Evolutionary conservation across 331 rosid genomes (phyloP).

Genomic region (Malus hybrid): DNA sequence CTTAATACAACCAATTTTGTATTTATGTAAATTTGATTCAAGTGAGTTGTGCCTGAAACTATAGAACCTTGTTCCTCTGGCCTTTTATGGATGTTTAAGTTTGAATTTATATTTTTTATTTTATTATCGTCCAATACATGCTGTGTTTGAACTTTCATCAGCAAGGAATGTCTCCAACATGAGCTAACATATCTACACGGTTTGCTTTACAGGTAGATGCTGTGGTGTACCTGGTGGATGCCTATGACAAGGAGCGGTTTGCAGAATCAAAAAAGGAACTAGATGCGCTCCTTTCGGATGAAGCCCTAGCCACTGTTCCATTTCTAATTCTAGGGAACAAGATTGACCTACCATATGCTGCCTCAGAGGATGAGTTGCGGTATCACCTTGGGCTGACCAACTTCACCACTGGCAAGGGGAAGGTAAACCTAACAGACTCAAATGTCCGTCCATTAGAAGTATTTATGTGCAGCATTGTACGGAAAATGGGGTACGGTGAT

Average conservation of each 20-base stretch:
- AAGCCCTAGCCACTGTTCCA: conserved; percentile 32
- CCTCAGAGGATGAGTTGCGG: conserved; percentile 38
- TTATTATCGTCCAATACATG: not conserved
- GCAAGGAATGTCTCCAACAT: not conserved
- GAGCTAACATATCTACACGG: not conserved
- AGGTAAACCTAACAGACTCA: conserved; percentile 30
- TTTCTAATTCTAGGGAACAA: conserved; percentile 40
- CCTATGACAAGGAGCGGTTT: conserved; percentile 36
- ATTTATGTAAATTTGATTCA: not conserved
- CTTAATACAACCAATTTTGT: not conserved
- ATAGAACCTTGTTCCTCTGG: not conserved
- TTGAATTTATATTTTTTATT: not conserved
- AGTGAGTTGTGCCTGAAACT: not conserved
- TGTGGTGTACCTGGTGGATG: conserved; percentile 42
- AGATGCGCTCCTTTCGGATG: conserved; percentile 37
- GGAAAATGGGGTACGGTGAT: conserved; percentile 44
- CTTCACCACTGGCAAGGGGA: conserved; percentile 42
- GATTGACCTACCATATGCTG: conserved; percentile 39
- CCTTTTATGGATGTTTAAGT: not conserved
- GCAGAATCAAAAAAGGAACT: conserved; percentile 43
- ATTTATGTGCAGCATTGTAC: conserved; percentile 45
- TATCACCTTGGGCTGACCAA: conserved; percentile 37
- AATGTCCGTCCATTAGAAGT: conserved; percentile 43
- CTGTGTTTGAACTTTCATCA: not conserved
- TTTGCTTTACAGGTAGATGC: conserved; percentile 31